These are phyloP conservation scores for Rosa chinensis DNA, from an alignment of 306 rosid genomes.

Conservation along the genomic window DNA sequence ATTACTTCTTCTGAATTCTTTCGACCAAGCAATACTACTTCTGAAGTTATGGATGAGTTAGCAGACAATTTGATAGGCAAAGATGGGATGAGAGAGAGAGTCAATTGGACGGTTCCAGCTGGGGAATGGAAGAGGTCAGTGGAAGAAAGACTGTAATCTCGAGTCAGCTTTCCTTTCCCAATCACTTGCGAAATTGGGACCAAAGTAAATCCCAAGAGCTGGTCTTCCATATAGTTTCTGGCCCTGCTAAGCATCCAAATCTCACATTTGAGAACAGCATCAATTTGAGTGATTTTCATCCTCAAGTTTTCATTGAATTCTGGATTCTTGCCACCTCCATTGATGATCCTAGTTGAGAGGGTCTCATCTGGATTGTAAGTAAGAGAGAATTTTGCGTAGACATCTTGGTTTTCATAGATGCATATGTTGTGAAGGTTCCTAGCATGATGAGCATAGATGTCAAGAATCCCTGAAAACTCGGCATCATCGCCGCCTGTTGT, in stretches of 20 bases:
- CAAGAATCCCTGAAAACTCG: constrained; percentile 66
- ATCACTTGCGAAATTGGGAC: constrained; percentile 66
- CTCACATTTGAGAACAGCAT: constrained; percentile 85
- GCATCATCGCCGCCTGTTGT: constrained; percentile 29
- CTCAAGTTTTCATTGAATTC: constrained; percentile 73
- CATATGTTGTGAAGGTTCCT: constrained; percentile 89
- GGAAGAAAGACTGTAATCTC: constrained; percentile 79
- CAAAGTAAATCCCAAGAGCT: constrained; percentile 84
- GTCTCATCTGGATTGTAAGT: constrained; percentile 87
- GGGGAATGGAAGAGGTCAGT: constrained; percentile 97
- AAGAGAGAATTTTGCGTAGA: constrained; percentile 87
- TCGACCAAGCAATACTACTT: constrained; percentile 72
- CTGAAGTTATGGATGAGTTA: constrained; percentile 80
- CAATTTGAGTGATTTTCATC: constrained; percentile 65
- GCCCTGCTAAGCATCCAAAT: constrained; percentile 93
- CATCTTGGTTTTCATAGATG: constrained; percentile 92
- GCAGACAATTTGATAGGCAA: constrained; percentile 37
- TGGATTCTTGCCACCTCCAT: constrained; percentile 83
- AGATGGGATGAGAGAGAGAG: constrained; percentile 51
- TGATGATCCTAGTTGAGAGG: constrained; percentile 63
- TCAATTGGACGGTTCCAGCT: constrained; percentile 79
- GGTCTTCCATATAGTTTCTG: constrained; percentile 79
- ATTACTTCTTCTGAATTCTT: constrained; percentile 49
- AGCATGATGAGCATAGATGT: constrained; percentile 84
- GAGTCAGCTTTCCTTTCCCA: constrained; percentile 65